Base-by-base conservation (phyloP, 116 monocot species). In the Papilionanthe hybrid region DNA sequence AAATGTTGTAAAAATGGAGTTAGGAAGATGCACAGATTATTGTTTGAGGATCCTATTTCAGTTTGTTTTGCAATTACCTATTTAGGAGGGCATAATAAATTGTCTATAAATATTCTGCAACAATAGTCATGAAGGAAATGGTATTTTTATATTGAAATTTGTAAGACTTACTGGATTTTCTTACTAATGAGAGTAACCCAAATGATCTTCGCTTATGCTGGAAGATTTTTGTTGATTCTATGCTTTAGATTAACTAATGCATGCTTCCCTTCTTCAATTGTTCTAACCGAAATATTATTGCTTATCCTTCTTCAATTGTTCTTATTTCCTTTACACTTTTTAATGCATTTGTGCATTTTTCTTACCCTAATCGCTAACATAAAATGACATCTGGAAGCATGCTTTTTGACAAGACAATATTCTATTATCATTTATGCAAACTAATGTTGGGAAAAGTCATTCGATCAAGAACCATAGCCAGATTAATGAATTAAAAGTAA, bases 81-180 rank as follows among this genome's bases (percentile, higher is more conserved):
- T 37, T 1, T 17, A 18, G 37, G 32, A 29, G 18, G 13, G 69
- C 13, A 32, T 69, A 15, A 32, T 69, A 69, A 69, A 17, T 69
- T 4, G 37, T 5, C 15, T 69, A 65, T 65, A 11, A 29, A 69
- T 69, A 3, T 5, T 69, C 15, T 69, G 29, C 32, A 32, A 15
- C 69, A 69, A 69, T 37, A 6, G n/a, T 1, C 63, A 63, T 69
- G 37, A 6, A 69, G 23, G 37, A 69, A 69, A 69, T 27, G 22
- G 37, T 18, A 17, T 69, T 69, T 12, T 69, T 69, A 37, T 69
- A 69, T 69, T 69, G 69, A 37, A 69, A 69, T 25, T 69, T 69
- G 37, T 69, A 69, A 37, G 63, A 6, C 63, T 63, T 69, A 17
- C 69, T 32, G 13, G 2, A 7, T 13, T 69, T 69, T 25, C 1